Evolutionary conservation across 305 asterid species (phyloP).

Genomic region (Andrographis paniculata): DNA sequence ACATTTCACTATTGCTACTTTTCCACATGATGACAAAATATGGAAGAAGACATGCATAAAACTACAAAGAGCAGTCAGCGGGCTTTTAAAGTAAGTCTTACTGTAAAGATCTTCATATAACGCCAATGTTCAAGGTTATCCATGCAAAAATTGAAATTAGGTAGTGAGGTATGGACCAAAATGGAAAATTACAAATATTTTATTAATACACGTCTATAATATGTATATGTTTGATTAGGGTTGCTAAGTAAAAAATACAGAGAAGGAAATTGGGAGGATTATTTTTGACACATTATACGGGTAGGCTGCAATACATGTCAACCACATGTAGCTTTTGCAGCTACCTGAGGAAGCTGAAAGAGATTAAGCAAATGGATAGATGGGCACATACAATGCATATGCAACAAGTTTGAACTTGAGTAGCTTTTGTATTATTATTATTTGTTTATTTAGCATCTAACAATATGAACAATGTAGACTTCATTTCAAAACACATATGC

Average conservation of each 20-base stretch:
- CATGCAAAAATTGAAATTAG: background rate
- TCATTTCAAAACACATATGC: too few relatives aligned
- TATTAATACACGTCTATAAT: background rate
- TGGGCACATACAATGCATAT: too few relatives aligned
- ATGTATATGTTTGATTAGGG: background rate
- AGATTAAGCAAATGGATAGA: background rate
- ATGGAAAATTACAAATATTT: conserved; percentile 1
- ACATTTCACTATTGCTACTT: conserved; percentile 8
- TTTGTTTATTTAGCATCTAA: background rate
- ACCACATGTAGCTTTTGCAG: conserved; percentile 9
- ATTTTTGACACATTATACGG: background rate
- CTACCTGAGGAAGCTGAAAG: conserved; percentile 9
- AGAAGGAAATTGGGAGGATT: background rate
- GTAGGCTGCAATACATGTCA: conserved; percentile 4
- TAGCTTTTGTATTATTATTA: too few relatives aligned
- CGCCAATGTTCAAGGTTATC: background rate
- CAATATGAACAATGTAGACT: too few relatives aligned
- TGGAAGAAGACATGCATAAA: conserved; percentile 1
- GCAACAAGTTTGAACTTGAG: background rate
- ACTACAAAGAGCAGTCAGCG: background rate
- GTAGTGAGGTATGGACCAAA: background rate
- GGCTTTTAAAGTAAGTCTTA: conserved; percentile 2
- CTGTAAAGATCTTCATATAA: background rate
- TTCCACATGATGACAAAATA: conserved; percentile 8
- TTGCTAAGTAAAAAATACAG: background rate